Evolutionary conservation across 129 eudicot genomes (phyloP).

Genomic region (Lonicera japonica): DNA sequence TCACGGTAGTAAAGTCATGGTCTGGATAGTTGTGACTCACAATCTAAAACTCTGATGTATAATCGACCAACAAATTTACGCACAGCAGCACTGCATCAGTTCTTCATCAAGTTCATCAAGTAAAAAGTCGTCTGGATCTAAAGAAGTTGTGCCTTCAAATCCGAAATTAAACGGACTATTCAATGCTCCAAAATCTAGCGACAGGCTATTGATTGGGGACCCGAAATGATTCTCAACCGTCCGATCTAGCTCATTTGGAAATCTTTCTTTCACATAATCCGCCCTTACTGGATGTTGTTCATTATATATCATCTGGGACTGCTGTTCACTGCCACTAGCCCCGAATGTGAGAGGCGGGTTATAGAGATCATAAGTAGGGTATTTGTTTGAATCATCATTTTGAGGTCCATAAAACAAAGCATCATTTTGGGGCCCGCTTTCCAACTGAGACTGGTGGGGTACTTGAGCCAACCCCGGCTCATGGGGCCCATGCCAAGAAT

Average conservation of each 20-base stretch:
- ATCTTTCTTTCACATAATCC: background rate
- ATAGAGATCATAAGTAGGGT: background rate
- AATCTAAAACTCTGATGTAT: background rate
- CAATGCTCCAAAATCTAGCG: conserved; percentile 6
- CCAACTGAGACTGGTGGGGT: background rate
- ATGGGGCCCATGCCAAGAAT: background rate
- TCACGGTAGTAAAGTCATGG: background rate
- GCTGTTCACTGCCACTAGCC: background rate
- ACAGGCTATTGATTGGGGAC: background rate
- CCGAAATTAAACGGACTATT: conserved; percentile 40
- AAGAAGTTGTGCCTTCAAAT: conserved; percentile 30
- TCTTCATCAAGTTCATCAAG: conserved; percentile 23
- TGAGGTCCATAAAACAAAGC: background rate
- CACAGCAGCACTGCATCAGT: conserved; percentile 28
- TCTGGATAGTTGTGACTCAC: background rate
- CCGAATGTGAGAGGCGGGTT: background rate
- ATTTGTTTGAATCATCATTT: background rate
- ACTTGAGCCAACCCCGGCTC: background rate
- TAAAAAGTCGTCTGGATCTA: conserved; percentile 30
- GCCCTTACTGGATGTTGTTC: background rate
- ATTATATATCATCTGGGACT: background rate
- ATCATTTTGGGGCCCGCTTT: background rate
- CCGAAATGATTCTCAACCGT: background rate
- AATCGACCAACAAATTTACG: conserved; percentile 25
- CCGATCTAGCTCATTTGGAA: background rate